Percentiles rank a stretch among this genome's conserved stretches.
These are phyloP conservation scores for Tulasnella sp. DNA, from an alignment of 768 basidiomycete species.

Conservation along the genomic window DNA sequence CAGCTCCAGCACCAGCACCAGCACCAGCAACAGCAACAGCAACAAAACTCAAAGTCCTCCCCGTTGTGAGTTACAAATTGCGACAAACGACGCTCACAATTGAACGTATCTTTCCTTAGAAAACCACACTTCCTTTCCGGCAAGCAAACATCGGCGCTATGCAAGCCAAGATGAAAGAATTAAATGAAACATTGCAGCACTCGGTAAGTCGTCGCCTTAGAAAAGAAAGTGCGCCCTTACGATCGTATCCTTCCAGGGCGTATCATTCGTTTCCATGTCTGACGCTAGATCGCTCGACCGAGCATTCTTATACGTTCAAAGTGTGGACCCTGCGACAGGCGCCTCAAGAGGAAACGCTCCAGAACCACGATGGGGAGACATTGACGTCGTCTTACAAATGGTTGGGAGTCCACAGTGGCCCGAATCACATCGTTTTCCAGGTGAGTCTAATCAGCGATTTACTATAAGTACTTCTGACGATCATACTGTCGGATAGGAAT, in stretches of 20 bases:
- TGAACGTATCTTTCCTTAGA: slow-evolving; percentile 32
- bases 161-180: slow-evolving; percentile 63
- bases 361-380: slow-evolving; percentile 2
- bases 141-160: slow-evolving; percentile 71
- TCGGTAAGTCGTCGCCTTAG: neutral
- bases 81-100: too few species aligned
- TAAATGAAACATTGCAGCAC: slow-evolving; percentile 48
- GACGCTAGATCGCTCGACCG: neutral
- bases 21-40: slow-evolving; percentile 25
- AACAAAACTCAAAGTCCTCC: slow-evolving; percentile 20
- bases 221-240: neutral
- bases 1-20: slow-evolving; percentile 22
- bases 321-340: slow-evolving; percentile 16
- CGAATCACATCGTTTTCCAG: slow-evolving; percentile 10
- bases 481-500: slow-evolving; percentile 41
- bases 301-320: neutral
- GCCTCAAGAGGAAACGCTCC: slow-evolving; percentile 11
- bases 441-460: neutral
- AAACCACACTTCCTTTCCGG: slow-evolving; percentile 61
- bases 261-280: neutral
- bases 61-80: slow-evolving; percentile 1
- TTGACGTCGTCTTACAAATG: slow-evolving; percentile 4
- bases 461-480: neutral
- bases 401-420: slow-evolving; percentile 15
- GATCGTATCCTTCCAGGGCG: too few species aligned